A percentile compares a stretch with the other conserved stretches of the same genome.
Evolutionary conservation across 768 basidiomycete genomes (phyloP).

Genomic region (Coprinopsis marcescibilis): DNA sequence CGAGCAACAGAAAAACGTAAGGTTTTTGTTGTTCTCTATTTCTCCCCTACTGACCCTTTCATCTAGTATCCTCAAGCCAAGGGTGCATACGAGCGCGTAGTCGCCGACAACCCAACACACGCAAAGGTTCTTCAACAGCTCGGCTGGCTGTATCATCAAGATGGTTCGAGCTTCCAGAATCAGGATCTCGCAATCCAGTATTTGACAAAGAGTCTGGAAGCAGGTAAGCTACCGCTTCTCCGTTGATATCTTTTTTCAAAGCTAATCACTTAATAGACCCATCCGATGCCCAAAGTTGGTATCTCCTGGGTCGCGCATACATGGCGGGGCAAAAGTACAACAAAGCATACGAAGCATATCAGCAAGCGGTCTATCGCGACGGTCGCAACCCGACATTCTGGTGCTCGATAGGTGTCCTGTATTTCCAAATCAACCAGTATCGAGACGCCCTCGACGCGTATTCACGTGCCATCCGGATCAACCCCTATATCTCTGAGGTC

Average conservation of each 20-base stretch:
- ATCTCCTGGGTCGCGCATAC: slow-evolving; percentile 94
- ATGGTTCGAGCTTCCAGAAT: slow-evolving; percentile 91
- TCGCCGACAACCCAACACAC: slow-evolving; percentile 87
- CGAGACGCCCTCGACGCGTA: slow-evolving; percentile 98
- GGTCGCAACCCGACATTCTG: slow-evolving; percentile 99
- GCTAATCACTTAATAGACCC: slow-evolving; percentile 50
- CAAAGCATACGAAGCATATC: slow-evolving; percentile 99
- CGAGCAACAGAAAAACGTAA: slow-evolving; percentile 94
- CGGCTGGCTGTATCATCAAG: slow-evolving; percentile 96
- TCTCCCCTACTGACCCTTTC: slow-evolving; percentile 7
- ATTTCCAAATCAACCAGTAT: slow-evolving; percentile 99
- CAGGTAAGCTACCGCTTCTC: slow-evolving; percentile 52
- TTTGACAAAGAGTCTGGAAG: slow-evolving; percentile 91
- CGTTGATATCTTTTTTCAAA: background rate
- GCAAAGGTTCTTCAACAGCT: slow-evolving; percentile 98
- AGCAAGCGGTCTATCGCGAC: slow-evolving; percentile 98
- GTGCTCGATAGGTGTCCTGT: slow-evolving; percentile 98
- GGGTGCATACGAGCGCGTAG: slow-evolving; percentile 94
- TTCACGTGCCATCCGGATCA: slow-evolving; percentile 97
- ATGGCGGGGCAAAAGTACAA: slow-evolving; percentile 99
- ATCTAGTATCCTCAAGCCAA: slow-evolving; percentile 83
- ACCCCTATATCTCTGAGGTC: slow-evolving; percentile 92
- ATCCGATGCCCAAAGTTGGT: slow-evolving; percentile 97
- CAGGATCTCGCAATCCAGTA: slow-evolving; percentile 92
- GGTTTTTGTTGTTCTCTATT: slow-evolving; percentile 14